Evolutionary conservation across 139 green algal genomes (phyloP), one percentile per base, ranked within the genome.

Genomic region (Coccomyxa sp.): DNA sequence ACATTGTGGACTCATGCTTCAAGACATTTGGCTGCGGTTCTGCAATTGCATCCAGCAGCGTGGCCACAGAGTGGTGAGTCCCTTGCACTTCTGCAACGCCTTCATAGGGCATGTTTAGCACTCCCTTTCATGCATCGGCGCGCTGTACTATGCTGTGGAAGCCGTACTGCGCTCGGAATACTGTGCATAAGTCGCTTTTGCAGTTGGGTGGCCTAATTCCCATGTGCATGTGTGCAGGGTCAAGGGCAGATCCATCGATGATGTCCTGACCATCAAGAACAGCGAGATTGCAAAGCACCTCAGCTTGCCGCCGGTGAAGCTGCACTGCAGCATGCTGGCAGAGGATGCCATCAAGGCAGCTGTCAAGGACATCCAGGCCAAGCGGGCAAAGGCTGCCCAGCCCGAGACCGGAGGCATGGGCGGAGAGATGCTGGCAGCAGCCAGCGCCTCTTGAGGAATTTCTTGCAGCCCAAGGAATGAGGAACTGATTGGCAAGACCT

Each of bases 11-110:
- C 79, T 95, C 93, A 12, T 96, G 92, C 83, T 99, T 99, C 88
- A 99, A 99, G 88, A 99, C 96, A 1, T 99, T 99, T 89, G 96
- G 96, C 38, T 99, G 96, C 78, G 96, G 95, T 22, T 97, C 91
- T 7, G 96, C 96, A 31, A 99, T 99, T 79, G 96, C 96, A 40
- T 95, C 86, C 82, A 97, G 91, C 84, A 97, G 90, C 81, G 92
- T 99, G 31, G 95, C 93, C 10, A 98, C 95, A 18, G 95, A 98
- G 82, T 98, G 95, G 88, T 88, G 70, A 77, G 80, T 33, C 9
- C 10, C 38, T 77, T 22, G 27, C 50, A 7, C 27, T 64, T 64
- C 18, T 22, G 2, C 18, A 7, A 64, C 50, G 27, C 18, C 5
- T 12, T 58, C 5, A 31, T 6, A 22, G 50, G 14, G 44, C 44